Evolutionary conservation across 192 early-diverging fungal genomes (phyloP), one percentile per base, ranked within the genome.

Genomic region (Backusella luteola): DNA sequence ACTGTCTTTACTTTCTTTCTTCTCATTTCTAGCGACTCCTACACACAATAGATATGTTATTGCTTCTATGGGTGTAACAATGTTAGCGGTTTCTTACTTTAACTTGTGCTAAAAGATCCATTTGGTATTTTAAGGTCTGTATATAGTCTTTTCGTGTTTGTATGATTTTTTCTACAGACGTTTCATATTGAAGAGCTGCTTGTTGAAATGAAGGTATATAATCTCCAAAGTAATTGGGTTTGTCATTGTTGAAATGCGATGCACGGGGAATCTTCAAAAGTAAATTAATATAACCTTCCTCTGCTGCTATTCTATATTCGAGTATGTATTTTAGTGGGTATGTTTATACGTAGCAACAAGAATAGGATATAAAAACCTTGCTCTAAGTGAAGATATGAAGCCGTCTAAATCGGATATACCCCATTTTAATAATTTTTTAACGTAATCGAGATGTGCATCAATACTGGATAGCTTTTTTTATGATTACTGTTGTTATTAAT

Each of bases 1-100:
- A 74, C 73, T 34, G 36, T 12, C n/a, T 74, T 74, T 29, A 74
- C 59, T 66, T 38, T 74, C 23, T 74, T 74, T 66, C 53, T 74
- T 66, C 56, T 52, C 14, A 66, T 36, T 38, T 74, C 73, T 41
- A 38, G 38, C 17, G 49, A 41, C 39, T 74, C 73, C 73, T 74
- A 39, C 21, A 66, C 38, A 26, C 14, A 15, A 36, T 15, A 34
- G 11, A 44, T 15, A 74, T 14, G 56, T 29, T 63, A 26, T 17
- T 59, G 14, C 0, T 34, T 44, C 42, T 34, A 63, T 34, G 6
- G 17, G 9, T 17, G 26, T 34, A 49, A 38, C 4, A 44, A 9
- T 17, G 15, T 3, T 2, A 19, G n/a, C 6, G 4, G 15, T 19
- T 49, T 49, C 44, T 74, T 74, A 74, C 73, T 35, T 63, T 74